A percentile compares a stretch with the other conserved stretches of the same genome.
Evolutionary conservation across 1,284 basidiomycete genomes (phyloP).

Genomic region (Apiotrichum akiyoshidainum): DNA sequence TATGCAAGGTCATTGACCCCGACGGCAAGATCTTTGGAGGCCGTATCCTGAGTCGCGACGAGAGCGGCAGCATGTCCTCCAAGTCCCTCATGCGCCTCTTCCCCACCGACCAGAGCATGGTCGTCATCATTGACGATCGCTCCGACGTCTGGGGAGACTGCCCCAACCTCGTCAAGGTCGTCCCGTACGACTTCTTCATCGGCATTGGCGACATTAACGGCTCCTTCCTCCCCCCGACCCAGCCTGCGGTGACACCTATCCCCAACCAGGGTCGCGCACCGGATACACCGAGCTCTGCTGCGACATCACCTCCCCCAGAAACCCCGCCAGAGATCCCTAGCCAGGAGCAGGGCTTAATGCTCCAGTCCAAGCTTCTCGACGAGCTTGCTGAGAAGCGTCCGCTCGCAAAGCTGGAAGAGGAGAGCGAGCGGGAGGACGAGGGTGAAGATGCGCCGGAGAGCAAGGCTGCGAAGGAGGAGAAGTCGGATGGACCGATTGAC

Average conservation of each 20-base stretch:
- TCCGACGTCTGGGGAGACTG: constrained; percentile 92
- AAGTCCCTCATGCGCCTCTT: constrained; percentile 89
- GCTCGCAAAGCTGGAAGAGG: constrained; percentile 81
- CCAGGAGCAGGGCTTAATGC: constrained; percentile 27
- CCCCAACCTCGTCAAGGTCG: constrained; percentile 92
- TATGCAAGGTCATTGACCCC: constrained; percentile 90
- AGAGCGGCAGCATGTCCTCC: constrained; percentile 73
- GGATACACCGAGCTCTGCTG: constrained; percentile 1
- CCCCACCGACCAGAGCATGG: constrained; percentile 96
- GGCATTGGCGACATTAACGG: constrained; percentile 99
- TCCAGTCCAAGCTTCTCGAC: constrained; percentile 65
- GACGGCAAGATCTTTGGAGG: constrained; percentile 79
- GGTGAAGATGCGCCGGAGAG: constrained; percentile 1
- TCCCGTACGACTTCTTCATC: constrained; percentile 96
- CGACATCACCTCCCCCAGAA: constrained; percentile 16
- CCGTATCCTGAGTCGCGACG: constrained; percentile 85
- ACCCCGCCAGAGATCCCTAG: constrained; percentile 24
- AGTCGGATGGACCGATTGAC: not conserved
- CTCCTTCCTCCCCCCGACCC: constrained; percentile 61
- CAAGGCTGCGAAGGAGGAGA: not conserved
- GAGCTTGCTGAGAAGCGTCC: constrained; percentile 82
- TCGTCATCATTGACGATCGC: constrained; percentile 96
- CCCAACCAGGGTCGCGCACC: not conserved
- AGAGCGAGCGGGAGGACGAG: constrained; percentile 40
- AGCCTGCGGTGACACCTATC: constrained; percentile 13